phyloP scores from a whole-genome alignment of 2,329 filamentous ascomycete genomes.

The Aspergillus bombycis region DNA sequence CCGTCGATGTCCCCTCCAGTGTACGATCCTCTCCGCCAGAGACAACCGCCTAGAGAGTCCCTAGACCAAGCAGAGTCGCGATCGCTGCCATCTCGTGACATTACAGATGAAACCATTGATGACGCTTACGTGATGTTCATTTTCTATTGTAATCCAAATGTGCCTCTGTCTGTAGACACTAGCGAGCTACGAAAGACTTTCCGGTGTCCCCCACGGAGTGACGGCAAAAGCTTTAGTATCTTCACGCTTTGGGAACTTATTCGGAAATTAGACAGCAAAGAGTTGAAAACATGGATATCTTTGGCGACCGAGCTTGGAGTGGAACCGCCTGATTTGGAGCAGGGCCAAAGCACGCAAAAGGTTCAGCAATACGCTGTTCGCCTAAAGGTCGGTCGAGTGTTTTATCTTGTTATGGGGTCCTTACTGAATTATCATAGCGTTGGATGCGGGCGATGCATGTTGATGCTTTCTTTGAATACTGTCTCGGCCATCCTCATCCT shows the following conservation, averaged over 20 bases:
- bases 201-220: conserved; percentile 78
- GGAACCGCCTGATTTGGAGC: conserved; percentile 77
- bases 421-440: conserved; percentile 56
- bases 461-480: conserved; percentile 91
- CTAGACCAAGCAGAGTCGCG: conserved; percentile 51
- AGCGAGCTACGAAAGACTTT: conserved; percentile 74
- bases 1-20: conserved; percentile 46
- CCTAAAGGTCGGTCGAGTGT: conserved; percentile 67
- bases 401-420: background rate
- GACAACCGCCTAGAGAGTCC: conserved; percentile 31
- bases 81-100: conserved; percentile 66
- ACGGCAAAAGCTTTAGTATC: conserved; percentile 82
- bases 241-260: conserved; percentile 79
- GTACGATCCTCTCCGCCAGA: conserved; percentile 35
- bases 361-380: conserved; percentile 93
- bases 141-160: conserved; percentile 85
- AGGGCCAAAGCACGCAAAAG: conserved; percentile 88
- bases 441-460: conserved; percentile 98
- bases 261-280: conserved; percentile 73
- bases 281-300: conserved; percentile 92
- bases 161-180: conserved; percentile 71
- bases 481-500: conserved; percentile 73
- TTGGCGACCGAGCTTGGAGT: conserved; percentile 85
- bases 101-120: conserved; percentile 73
- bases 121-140: conserved; percentile 84